Percentiles rank a stretch among this genome's conserved stretches.
phyloP scores from a whole-genome alignment of 2,329 filamentous ascomycete genomes.

The Geoglossum cookeanum region DNA sequence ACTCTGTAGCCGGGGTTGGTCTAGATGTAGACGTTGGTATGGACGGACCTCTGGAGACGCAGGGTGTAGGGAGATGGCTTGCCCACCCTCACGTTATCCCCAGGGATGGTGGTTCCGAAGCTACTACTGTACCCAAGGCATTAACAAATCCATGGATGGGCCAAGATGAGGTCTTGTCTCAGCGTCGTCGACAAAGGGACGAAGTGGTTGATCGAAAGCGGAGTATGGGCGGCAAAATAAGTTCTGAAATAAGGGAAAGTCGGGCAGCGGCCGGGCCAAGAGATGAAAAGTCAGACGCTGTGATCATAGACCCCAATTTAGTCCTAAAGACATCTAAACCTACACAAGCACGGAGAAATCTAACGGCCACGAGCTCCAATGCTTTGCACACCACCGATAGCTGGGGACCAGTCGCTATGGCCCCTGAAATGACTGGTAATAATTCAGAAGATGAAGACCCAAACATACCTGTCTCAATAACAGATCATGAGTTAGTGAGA shows the following conservation, averaged over 20 bases:
- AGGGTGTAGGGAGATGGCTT: too few relatives aligned
- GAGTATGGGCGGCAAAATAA: neutral
- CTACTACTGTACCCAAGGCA: neutral
- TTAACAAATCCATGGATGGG: neutral
- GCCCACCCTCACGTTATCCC: neutral
- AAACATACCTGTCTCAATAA: constrained; percentile 13
- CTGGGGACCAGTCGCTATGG: constrained; percentile 11
- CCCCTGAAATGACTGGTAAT: constrained; percentile 12
- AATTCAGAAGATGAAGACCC: constrained; percentile 24
- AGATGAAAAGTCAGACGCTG: neutral
- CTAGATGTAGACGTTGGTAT: constrained; percentile 10
- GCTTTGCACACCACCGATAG: neutral
- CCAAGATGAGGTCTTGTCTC: neutral
- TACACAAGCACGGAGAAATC: neutral
- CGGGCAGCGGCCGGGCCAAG: neutral
- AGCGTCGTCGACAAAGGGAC: neutral
- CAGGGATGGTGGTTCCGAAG: neutral
- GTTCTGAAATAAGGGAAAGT: neutral
- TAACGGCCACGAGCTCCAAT: neutral
- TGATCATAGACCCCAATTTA: neutral
- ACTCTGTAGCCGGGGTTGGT: constrained; percentile 15
- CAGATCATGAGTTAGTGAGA: constrained; percentile 49
- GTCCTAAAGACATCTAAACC: neutral
- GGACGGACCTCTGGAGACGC: neutral
- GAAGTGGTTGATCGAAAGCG: neutral